These are phyloP conservation scores for Mangifera indica DNA, from an alignment of 345 rosid species.

Conservation along the genomic window DNA sequence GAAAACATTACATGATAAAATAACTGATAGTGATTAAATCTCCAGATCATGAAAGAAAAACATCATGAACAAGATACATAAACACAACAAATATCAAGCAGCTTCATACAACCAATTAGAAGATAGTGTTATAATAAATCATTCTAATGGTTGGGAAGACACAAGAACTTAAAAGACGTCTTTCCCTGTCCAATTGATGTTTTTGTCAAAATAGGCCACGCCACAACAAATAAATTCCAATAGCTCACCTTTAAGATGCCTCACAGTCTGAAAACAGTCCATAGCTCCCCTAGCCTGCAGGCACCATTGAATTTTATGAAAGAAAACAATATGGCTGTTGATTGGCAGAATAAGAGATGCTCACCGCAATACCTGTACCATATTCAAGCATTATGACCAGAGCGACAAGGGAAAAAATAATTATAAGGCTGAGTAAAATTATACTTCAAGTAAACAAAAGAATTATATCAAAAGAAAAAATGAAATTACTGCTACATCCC, in stretches of 20 bases:
- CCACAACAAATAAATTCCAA: constrained; percentile 11
- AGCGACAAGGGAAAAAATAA: background rate
- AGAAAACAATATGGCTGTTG: constrained; percentile 27
- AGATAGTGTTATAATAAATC: background rate
- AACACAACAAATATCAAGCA: background rate
- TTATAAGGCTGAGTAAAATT: background rate
- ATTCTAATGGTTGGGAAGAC: too few relatives aligned
- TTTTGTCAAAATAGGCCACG: constrained; percentile 2
- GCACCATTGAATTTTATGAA: constrained; percentile 50
- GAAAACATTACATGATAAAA: background rate
- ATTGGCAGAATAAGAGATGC: constrained; percentile 14
- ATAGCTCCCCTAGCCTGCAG: constrained; percentile 47
- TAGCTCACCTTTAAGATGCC: constrained; percentile 46
- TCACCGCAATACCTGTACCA: constrained; percentile 27
- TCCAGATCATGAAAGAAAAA: background rate
- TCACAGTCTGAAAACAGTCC: constrained; percentile 42
- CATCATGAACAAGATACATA: background rate
- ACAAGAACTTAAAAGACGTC: background rate
- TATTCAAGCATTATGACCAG: constrained; percentile 15
- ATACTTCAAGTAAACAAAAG: background rate
- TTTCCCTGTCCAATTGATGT: background rate
- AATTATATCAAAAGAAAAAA: background rate
- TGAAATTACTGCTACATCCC: background rate
- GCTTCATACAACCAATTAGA: background rate
- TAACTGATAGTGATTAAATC: background rate